Base-by-base conservation (phyloP, 257 asterid species). In the Scutellaria baicalensis region DNA sequence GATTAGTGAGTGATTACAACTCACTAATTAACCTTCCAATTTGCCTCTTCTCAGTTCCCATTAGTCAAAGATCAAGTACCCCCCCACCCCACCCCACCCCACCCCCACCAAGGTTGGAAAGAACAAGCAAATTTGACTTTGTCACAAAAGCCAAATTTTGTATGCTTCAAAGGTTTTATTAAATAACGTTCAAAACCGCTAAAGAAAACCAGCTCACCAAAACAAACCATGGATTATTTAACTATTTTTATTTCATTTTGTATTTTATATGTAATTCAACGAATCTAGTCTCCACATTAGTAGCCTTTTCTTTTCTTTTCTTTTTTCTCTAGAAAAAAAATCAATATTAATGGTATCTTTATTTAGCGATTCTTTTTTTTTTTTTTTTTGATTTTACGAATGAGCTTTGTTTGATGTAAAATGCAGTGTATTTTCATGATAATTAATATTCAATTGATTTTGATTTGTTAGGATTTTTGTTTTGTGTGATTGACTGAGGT, bases 131-230 rank as follows among this genome's bases (percentile, higher is more conserved):
- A 43, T 31, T 17, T 3, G 45, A 58, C 74, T 66, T 60, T 78
- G 23, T 70, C 71, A 71, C 58, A 48, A 56, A 68, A 61, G 64
- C 64, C 57, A 71, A 72, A 38, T 56, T 60, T 72, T 59, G 13
- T 20, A 66, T 48, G 74, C 79, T 70, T 73, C 50, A 18, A 66
- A 62, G 81, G 17, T 71, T 74, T 64, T 17, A n/a, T n/a, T n/a
- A n/a, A 72, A 58, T 66, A 64, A 63, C 38, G 70, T 72, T 61
- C 12, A 33, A 56, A 64, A 44, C 16, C 42, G 48, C 40, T 11
- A 14, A 21, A 36, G 55, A 17, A 71, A 62, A 40, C 81, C 60
- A 58, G 20, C 64, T 27, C 42, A 16, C 43, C 14, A 48, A 59
- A 31, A 27, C 6, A 67, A 75, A 62, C 68, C 76, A 38, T 16